Conservation (phyloP, 2,329 filamentous ascomycete genomes). For the Colletotrichum neosansevieriae region DNA sequence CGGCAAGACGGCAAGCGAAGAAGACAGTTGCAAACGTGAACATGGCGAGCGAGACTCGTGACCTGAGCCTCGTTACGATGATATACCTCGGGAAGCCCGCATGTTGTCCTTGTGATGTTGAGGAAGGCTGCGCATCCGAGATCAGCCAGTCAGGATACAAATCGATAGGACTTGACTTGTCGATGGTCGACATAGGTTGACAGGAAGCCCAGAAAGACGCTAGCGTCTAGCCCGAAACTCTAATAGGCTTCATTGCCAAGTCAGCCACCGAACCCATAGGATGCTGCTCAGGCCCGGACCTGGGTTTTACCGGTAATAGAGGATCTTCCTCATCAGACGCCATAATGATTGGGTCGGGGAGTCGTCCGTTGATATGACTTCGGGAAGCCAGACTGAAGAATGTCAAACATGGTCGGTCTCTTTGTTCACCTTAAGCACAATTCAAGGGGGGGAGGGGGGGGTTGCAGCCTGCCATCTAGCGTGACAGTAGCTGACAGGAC, state of each 20-base stretch:
- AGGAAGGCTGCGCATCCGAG: constrained; percentile 15
- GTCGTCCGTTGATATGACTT: background rate
- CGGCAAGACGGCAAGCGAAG: constrained; percentile 8
- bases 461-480: background rate
- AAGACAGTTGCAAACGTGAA: constrained; percentile 14
- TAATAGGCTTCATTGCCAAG: background rate
- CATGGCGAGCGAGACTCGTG: constrained; percentile 25
- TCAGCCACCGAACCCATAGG: background rate
- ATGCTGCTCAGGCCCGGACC: background rate
- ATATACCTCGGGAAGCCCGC: constrained; percentile 13
- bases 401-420: too few relatives aligned
- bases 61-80: constrained; percentile 11
- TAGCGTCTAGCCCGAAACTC: constrained; percentile 4
- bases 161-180: background rate
- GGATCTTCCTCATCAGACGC: background rate
- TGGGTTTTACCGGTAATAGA: constrained; percentile 3
- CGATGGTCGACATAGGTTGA: too few relatives aligned
- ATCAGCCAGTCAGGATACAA: background rate
- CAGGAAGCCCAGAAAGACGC: background rate
- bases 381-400: background rate
- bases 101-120: constrained; percentile 24
- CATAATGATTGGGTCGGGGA: too few relatives aligned
- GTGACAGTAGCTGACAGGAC: constrained; percentile 1
- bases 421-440: background rate
- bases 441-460: background rate